Conservation (phyloP, 2,329 filamentous ascomycete species). For the Trichoderma semiorbis region DNA sequence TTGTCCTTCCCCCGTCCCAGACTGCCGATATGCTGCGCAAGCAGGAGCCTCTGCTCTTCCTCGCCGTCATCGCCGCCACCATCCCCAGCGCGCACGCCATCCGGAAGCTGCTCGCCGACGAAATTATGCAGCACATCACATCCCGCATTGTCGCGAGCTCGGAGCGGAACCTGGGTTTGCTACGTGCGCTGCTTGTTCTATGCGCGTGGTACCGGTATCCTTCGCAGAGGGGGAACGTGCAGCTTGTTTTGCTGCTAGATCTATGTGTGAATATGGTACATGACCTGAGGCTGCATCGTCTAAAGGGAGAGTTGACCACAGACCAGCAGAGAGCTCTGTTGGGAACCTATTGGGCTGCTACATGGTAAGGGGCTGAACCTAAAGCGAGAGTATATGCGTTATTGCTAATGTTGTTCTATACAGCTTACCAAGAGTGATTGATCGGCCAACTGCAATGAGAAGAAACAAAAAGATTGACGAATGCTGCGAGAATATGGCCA, state of each 20-base stretch:
- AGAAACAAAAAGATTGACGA: slow-evolving; percentile 6
- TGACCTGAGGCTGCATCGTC: slow-evolving; percentile 4
- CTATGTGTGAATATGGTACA: slow-evolving; percentile 15
- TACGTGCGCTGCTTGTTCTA: slow-evolving; percentile 14
- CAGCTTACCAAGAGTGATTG: not conserved
- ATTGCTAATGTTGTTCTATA: not conserved
- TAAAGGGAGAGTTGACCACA: not conserved
- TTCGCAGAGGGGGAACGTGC: slow-evolving; percentile 14
- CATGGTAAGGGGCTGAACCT: not conserved
- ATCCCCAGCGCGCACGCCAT: slow-evolving; percentile 5
- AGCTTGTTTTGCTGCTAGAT: slow-evolving; percentile 6
- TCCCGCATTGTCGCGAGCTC: slow-evolving; percentile 16
- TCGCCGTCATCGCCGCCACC: slow-evolving; percentile 10
- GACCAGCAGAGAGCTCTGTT: slow-evolving; percentile 17
- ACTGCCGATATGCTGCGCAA: not conserved
- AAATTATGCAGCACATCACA: slow-evolving; percentile 17
- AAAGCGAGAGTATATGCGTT: not conserved
- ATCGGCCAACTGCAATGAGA: not conserved
- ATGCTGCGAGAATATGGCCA: slow-evolving; percentile 6
- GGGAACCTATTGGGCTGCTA: slow-evolving; percentile 12
- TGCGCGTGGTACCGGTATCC: slow-evolving; percentile 18
- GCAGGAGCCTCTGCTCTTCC: slow-evolving; percentile 18
- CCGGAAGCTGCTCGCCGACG: slow-evolving; percentile 6
- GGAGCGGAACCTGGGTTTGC: slow-evolving; percentile 15
- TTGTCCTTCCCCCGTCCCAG: slow-evolving; percentile 4